These are phyloP conservation scores for Parietaria judaica DNA, from an alignment of 306 rosid species.

Conservation along the genomic window DNA sequence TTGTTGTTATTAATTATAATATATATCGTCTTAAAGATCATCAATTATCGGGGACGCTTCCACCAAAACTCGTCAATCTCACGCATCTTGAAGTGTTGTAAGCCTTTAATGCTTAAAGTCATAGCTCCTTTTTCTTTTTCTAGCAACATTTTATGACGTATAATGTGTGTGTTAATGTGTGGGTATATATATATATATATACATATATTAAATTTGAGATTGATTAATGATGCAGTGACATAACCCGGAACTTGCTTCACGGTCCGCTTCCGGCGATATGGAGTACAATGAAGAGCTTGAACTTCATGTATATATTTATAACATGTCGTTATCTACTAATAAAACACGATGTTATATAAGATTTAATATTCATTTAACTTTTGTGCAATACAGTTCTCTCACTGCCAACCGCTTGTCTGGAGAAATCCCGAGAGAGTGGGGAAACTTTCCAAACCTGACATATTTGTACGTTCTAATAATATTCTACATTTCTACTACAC, in stretches of 20 bases:
- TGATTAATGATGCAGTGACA: constrained; percentile 13
- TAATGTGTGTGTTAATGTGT: no score
- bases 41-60: constrained; percentile 24
- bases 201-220: no score
- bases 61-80: constrained; percentile 24
- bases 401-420: constrained; percentile 22
- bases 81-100: constrained; percentile 20
- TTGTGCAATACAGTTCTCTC: constrained; percentile 17
- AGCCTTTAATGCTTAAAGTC: background rate
- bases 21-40: constrained; percentile 7
- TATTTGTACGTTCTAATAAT: constrained; percentile 15
- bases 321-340: no score
- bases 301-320: constrained; percentile 5
- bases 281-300: constrained; percentile 16
- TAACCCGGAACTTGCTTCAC: constrained; percentile 24
- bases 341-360: background rate
- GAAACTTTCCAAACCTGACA: constrained; percentile 17
- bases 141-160: no score
- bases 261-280: constrained; percentile 22
- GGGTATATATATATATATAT: no score
- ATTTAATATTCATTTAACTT: background rate
- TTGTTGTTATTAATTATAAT: no score
- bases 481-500: no score
- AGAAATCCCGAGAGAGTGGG: constrained; percentile 26
- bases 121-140: background rate